Conservation (phyloP, 371 early-diverging fungal genomes). For the Mortierella polycephala region DNA sequence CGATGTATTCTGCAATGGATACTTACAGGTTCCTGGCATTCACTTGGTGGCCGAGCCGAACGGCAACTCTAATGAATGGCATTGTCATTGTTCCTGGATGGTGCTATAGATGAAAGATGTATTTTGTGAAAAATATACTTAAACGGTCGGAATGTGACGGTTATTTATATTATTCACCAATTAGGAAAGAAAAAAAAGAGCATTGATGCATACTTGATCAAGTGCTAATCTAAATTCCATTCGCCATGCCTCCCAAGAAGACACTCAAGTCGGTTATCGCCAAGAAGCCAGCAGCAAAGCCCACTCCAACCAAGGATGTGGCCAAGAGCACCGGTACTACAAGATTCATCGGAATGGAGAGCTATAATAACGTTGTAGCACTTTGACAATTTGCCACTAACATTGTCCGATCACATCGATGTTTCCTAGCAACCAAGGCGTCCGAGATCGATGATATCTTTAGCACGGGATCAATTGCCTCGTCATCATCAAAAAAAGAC, state of each 20-base stretch:
- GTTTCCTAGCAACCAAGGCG: conserved; percentile 23
- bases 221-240: background rate
- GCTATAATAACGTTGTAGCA: too few species aligned
- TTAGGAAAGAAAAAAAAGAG: conserved; percentile 1
- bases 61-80: conserved; percentile 23
- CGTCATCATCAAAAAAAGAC: conserved; percentile 8
- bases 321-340: conserved; percentile 24
- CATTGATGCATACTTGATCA: conserved; percentile 16
- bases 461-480: conserved; percentile 35
- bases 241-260: conserved; percentile 47
- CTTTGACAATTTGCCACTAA: too few species aligned
- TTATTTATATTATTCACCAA: conserved; percentile 6
- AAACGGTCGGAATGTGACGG: conserved; percentile 11
- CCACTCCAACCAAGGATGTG: conserved; percentile 10
- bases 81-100: conserved; percentile 15
- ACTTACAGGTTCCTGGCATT: conserved; percentile 36
- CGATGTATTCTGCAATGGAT: background rate
- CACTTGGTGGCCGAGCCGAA: conserved; percentile 19
- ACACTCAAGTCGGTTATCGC: conserved; percentile 41
- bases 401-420: background rate
- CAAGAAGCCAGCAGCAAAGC: conserved; percentile 4
- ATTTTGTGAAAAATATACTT: background rate
- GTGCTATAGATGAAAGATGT: background rate
- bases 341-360: background rate
- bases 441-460: conserved; percentile 54